Evolutionary conservation across 2,329 filamentous ascomycete genomes (phyloP), one percentile per base, ranked within the genome.

Genomic region (Lachnellula occidentalis): DNA sequence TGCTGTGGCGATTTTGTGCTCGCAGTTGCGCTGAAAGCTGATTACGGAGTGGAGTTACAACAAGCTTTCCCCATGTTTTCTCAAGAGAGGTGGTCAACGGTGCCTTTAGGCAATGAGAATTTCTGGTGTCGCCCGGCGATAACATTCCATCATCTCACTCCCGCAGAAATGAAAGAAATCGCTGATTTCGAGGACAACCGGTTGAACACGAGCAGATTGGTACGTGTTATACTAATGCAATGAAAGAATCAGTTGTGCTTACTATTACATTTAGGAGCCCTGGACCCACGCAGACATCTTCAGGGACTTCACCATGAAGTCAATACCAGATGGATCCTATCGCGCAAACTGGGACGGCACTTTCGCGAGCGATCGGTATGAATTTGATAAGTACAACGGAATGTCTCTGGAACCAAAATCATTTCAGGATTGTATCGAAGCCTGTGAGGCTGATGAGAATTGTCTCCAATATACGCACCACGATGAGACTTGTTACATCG

Each of bases 1-100:
- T 81, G 78, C 60, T 82, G 78, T 57, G 80, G 80, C 4, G 80
- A 82, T 60, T 74, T 72, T 47, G 71, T 81, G 47, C 71, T 81
- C 41, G 72, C 73, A 8, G 57, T 72, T 50, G 75, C 74, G 4
- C 60, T 82, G 48, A 71, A 76, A 50, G 74, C 11, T 11, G 27
- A 81, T 46, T 75, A 74, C 9, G 70, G 70, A 1, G 62, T 76
- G 3, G 55, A 57, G 2, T 69, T 80, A 2, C 64, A 70, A 21
- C 68, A 79, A 53, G 69, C 71, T 70, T 80, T 76, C 73, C 79
- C 79, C 0, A 75, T 76, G 43, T 74, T 81, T 63, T 80, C 80
- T 59, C 78, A 78, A 51, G 79, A 82, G 61, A 80, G 78, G 61
- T 76, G 76, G 6, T 74, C 69, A 45, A 77, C 75, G 8, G 64